phyloP scores from a whole-genome alignment of 2,329 filamentous ascomycete species.

The Alternaria incomplexa region DNA sequence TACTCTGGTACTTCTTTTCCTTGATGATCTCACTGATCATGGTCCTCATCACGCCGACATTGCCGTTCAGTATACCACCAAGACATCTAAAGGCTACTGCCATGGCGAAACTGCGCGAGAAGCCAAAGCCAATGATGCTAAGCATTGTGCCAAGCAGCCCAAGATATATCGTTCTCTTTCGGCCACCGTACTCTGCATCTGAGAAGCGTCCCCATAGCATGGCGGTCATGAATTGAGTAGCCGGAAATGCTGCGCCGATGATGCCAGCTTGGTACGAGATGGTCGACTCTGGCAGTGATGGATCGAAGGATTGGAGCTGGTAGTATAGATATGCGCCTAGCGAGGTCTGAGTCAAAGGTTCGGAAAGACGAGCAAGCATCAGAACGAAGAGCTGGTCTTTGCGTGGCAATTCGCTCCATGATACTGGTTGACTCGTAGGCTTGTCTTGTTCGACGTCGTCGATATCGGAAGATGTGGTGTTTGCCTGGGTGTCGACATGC shows the following conservation, averaged over 20 bases:
- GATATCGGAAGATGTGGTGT: constrained; percentile 19
- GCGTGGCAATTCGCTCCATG: constrained; percentile 75
- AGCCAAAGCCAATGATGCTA: constrained; percentile 72
- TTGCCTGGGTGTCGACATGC: constrained; percentile 29
- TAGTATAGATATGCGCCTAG: constrained; percentile 79
- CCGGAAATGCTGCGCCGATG: constrained; percentile 79
- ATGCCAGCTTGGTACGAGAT: constrained; percentile 81
- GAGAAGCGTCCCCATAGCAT: constrained; percentile 80
- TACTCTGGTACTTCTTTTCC: constrained; percentile 67
- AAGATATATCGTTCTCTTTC: constrained; percentile 79
- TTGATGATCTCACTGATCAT: constrained; percentile 75
- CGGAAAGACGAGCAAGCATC: constrained; percentile 78
- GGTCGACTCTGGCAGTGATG: constrained; percentile 61
- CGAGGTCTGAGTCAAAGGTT: constrained; percentile 78
- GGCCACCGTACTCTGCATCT: constrained; percentile 66
- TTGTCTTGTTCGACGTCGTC: constrained; percentile 32
- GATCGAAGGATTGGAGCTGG: constrained; percentile 80
- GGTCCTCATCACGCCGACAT: constrained; percentile 75
- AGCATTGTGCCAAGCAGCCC: constrained; percentile 74
- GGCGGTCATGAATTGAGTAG: constrained; percentile 81
- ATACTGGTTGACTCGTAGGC: constrained; percentile 56
- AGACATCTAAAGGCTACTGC: constrained; percentile 71
- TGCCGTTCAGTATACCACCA: constrained; percentile 73
- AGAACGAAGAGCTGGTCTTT: constrained; percentile 80
- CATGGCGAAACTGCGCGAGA: constrained; percentile 66